Conservation (phyloP, 2,329 filamentous ascomycete genomes). For the Pseudogymnoascus sp. region DNA sequence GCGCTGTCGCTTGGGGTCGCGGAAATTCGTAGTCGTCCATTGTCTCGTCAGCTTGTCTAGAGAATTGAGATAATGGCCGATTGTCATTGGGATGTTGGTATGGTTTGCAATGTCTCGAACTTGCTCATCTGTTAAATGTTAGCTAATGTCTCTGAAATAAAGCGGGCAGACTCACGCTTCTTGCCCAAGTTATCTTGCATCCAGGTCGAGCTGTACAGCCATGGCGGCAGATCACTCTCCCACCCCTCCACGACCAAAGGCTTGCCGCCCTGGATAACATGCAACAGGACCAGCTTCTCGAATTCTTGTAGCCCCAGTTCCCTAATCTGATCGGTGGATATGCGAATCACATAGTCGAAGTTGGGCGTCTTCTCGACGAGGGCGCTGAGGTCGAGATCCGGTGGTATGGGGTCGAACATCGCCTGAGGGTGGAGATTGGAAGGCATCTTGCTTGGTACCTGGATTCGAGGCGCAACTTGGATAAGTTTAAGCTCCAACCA, state of each 20-base stretch:
- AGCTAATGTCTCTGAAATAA: neutral
- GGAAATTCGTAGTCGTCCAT: conserved; percentile 67
- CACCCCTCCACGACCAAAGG: conserved; percentile 89
- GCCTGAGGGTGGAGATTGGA: conserved; percentile 67
- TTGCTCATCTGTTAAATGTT: conserved; percentile 57
- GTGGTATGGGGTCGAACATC: conserved; percentile 85
- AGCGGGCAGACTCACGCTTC: conserved; percentile 50
- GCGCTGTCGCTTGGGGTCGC: conserved; percentile 71
- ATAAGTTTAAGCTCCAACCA: neutral
- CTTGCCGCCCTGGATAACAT: conserved; percentile 78
- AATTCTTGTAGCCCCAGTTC: conserved; percentile 70
- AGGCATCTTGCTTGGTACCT: conserved; percentile 51
- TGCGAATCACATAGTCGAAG: conserved; percentile 77
- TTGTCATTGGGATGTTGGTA: conserved; percentile 72
- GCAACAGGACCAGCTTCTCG: conserved; percentile 73
- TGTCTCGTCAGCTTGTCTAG: conserved; percentile 79
- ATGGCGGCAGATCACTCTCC: conserved; percentile 63
- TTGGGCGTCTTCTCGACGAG: conserved; percentile 74
- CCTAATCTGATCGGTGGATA: conserved; percentile 70
- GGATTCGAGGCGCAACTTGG: neutral
- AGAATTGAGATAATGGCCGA: conserved; percentile 81
- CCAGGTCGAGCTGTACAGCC: conserved; percentile 76
- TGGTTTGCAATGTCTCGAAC: conserved; percentile 72
- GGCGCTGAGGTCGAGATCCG: conserved; percentile 67
- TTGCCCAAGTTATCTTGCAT: conserved; percentile 69